Conservation (phyloP, 192 early-diverging fungal species). For the Coemansia sp. region DNA sequence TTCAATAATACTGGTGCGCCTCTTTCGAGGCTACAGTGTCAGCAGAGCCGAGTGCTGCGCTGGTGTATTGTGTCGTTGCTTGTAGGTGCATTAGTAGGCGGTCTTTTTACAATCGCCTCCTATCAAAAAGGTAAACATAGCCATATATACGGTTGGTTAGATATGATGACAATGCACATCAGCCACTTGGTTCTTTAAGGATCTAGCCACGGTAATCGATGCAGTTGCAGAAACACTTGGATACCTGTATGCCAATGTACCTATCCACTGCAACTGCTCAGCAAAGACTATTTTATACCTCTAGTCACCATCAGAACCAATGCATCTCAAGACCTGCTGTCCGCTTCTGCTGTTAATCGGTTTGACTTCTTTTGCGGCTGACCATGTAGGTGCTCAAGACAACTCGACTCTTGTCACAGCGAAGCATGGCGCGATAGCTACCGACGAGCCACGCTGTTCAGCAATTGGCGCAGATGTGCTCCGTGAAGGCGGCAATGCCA, state of each 20-base stretch:
- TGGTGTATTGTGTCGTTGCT: constrained; percentile 10
- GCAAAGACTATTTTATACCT: too few relatives aligned
- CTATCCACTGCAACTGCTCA: too few relatives aligned
- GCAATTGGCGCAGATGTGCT: constrained; percentile 69
- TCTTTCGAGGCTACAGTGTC: neutral
- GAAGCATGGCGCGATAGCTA: constrained; percentile 64
- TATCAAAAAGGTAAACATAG: constrained; percentile 13
- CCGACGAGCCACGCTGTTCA: constrained; percentile 69
- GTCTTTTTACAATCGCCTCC: constrained; percentile 12
- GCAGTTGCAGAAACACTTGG: too few relatives aligned
- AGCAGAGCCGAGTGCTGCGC: constrained; percentile 9
- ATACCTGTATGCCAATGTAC: too few relatives aligned
- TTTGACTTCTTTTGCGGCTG: neutral
- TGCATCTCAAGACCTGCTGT: too few relatives aligned
- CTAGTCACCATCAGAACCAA: too few relatives aligned
- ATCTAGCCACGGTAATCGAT: too few relatives aligned
- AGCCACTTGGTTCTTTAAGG: too few relatives aligned
- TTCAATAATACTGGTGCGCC: too few relatives aligned
- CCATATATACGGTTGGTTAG: too few relatives aligned
- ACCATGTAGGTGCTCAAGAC: constrained; percentile 13
- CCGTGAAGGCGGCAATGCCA: constrained; percentile 82
- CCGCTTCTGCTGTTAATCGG: neutral
- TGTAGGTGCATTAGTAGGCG: constrained; percentile 24
- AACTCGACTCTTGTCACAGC: constrained; percentile 39
- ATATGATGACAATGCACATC: neutral